A percentile compares a stretch with the other conserved stretches of the same genome.
Conservation (phyloP, 768 basidiomycete species). For the Collybia mongolica region DNA sequence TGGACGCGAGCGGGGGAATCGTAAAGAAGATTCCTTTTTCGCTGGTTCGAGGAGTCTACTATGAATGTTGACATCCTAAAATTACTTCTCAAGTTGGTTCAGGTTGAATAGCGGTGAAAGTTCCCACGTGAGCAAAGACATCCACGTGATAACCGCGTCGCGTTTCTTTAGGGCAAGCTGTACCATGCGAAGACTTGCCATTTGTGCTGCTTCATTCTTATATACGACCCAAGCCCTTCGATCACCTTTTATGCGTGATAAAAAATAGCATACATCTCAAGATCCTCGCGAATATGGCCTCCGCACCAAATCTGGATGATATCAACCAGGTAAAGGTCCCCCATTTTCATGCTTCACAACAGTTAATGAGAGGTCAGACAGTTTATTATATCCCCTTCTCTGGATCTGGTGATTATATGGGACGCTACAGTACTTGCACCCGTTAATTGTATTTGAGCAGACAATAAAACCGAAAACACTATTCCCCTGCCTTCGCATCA, state of each 20-base stretch:
- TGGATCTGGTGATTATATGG: slow-evolving; percentile 1
- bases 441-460: background rate
- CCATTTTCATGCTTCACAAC: background rate
- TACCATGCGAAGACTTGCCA: slow-evolving; percentile 8
- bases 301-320: slow-evolving; percentile 7
- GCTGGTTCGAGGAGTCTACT: no score
- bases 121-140: no score
- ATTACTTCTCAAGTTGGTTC: no score
- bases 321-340: slow-evolving; percentile 7
- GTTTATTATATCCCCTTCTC: slow-evolving; percentile 17
- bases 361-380: slow-evolving; percentile 8
- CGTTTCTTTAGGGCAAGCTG: slow-evolving; percentile 9
- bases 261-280: no score
- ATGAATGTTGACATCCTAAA: no score
- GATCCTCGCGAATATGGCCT: background rate
- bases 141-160: slow-evolving; percentile 3
- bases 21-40: no score
- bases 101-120: no score
- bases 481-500: slow-evolving; percentile 5
- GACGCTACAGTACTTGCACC: no score
- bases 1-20: no score
- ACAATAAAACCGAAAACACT: background rate
- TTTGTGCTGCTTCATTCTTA: background rate
- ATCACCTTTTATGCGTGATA: no score
- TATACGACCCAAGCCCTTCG: no score